Conservation (phyloP, 2,329 filamentous ascomycete species). For the Ceratocystis variospora region DNA sequence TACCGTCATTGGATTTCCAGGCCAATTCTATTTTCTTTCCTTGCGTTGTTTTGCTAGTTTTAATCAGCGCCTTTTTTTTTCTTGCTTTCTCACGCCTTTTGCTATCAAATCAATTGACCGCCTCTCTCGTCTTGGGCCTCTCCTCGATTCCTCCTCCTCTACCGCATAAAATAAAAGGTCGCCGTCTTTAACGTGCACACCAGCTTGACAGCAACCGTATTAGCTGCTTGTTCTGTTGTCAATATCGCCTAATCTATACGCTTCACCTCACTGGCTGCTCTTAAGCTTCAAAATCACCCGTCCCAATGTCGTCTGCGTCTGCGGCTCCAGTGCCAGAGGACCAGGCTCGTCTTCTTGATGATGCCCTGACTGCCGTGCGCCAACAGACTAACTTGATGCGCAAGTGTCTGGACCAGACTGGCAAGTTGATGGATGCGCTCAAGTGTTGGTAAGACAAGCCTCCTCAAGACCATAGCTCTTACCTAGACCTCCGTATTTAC, state of each 20-base stretch:
- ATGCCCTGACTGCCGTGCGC: slow-evolving; percentile 89
- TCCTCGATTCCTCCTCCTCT: neutral
- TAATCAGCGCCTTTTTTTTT: slow-evolving; percentile 5
- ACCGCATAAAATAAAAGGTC: neutral
- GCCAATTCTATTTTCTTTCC: neutral
- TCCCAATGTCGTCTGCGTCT: slow-evolving; percentile 36
- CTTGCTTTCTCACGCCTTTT: neutral
- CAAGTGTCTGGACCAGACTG: slow-evolving; percentile 89
- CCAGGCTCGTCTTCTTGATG: slow-evolving; percentile 85
- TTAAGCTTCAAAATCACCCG: neutral
- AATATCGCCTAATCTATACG: neutral
- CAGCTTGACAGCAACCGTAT: too few species aligned
- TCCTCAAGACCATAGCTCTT: neutral
- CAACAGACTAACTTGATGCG: slow-evolving; percentile 96
- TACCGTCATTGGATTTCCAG: neutral
- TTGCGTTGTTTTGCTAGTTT: slow-evolving; percentile 1
- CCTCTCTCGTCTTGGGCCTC: neutral
- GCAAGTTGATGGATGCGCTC: slow-evolving; percentile 98
- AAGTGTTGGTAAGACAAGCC: slow-evolving; percentile 79
- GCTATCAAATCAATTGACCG: slow-evolving; percentile 5
- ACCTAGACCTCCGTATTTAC: neutral
- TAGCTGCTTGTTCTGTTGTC: too few species aligned
- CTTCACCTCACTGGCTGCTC: neutral
- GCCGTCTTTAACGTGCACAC: too few species aligned
- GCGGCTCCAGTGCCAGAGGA: slow-evolving; percentile 54